A percentile compares a stretch with the other conserved stretches of the same genome.
Conservation (phyloP, 495 filamentous ascomycete genomes). For the Staphylotrichum tortipilum region DNA sequence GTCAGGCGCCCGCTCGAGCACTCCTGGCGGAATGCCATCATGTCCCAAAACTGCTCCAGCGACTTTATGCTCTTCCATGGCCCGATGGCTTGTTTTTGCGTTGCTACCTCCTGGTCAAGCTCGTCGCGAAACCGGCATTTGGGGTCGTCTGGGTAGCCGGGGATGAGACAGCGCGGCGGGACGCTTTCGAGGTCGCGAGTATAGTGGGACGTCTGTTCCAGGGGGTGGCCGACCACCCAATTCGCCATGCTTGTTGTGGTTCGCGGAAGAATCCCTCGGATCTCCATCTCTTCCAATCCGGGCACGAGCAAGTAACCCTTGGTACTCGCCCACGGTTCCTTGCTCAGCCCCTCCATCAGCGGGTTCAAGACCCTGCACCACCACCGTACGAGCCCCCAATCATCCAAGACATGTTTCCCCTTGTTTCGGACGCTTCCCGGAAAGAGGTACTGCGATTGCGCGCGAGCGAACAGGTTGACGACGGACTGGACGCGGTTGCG, state of each 20-base stretch:
- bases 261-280: slow-evolving; percentile 47
- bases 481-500: slow-evolving; percentile 64
- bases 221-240: slow-evolving; percentile 49
- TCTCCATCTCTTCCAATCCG: slow-evolving; percentile 71
- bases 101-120: slow-evolving; percentile 59
- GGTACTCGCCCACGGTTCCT: slow-evolving; percentile 29
- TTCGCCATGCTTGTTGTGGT: slow-evolving; percentile 35
- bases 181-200: slow-evolving; percentile 49
- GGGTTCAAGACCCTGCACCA: slow-evolving; percentile 86
- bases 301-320: slow-evolving; percentile 81
- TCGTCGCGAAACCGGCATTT: slow-evolving; percentile 88
- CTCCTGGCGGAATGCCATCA: slow-evolving; percentile 95
- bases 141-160: slow-evolving; percentile 89
- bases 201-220: slow-evolving; percentile 55
- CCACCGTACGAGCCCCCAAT: slow-evolving; percentile 83
- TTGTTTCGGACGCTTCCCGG: slow-evolving; percentile 78
- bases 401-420: slow-evolving; percentile 88
- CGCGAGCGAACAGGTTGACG: slow-evolving; percentile 83
- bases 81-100: slow-evolving; percentile 42
- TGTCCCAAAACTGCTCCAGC: slow-evolving; percentile 92
- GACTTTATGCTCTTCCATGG: slow-evolving; percentile 75
- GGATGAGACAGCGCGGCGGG: slow-evolving; percentile 79
- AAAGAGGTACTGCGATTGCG: slow-evolving; percentile 92
- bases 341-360: slow-evolving; percentile 42
- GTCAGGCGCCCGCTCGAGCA: slow-evolving; percentile 85